Conservation (phyloP, 768 basidiomycete species). For the Botryobasidium botryosum region DNA sequence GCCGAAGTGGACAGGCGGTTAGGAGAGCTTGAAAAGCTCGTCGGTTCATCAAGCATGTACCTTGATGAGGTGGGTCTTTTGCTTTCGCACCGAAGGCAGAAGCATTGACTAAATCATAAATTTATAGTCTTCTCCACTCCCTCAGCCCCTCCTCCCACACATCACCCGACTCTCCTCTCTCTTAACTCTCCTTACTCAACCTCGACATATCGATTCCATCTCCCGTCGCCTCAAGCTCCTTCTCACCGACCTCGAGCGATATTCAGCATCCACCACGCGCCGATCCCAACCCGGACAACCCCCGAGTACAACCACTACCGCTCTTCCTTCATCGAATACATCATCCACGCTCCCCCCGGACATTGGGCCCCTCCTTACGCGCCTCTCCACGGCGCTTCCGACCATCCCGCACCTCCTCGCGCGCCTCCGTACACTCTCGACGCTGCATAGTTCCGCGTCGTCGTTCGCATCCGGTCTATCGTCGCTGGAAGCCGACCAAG, state of each 20-base stretch:
- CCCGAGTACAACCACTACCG: not conserved
- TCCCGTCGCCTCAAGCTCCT: conserved; percentile 86
- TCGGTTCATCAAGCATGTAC: conserved; percentile 66
- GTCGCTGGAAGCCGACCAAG: conserved; percentile 54
- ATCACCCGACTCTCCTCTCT: conserved; percentile 72
- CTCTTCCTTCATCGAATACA: no score
- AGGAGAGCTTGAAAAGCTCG: conserved; percentile 60
- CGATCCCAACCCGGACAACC: not conserved
- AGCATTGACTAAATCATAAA: conserved; percentile 1
- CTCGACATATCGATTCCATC: conserved; percentile 88
- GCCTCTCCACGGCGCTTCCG: conserved; percentile 27
- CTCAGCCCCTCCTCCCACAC: conserved; percentile 66
- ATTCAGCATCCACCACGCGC: conserved; percentile 22
- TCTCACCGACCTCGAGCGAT: conserved; percentile 80
- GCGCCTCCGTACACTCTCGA: conserved; percentile 67
- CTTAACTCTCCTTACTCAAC: conserved; percentile 78
- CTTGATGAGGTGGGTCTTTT: conserved; percentile 56
- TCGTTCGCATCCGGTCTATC: conserved; percentile 52
- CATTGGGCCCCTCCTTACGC: conserved; percentile 22
- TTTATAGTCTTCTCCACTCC: conserved; percentile 46
- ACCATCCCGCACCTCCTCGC: conserved; percentile 63
- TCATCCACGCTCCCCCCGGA: conserved; percentile 15
- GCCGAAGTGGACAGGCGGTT: conserved; percentile 72
- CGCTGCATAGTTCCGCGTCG: conserved; percentile 66
- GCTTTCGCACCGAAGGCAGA: not conserved